Percentiles rank a stretch among this genome's conserved stretches.
phyloP scores from a whole-genome alignment of 1,139 yeast genomes.

The Keqinozyma sinolaborantium region DNA sequence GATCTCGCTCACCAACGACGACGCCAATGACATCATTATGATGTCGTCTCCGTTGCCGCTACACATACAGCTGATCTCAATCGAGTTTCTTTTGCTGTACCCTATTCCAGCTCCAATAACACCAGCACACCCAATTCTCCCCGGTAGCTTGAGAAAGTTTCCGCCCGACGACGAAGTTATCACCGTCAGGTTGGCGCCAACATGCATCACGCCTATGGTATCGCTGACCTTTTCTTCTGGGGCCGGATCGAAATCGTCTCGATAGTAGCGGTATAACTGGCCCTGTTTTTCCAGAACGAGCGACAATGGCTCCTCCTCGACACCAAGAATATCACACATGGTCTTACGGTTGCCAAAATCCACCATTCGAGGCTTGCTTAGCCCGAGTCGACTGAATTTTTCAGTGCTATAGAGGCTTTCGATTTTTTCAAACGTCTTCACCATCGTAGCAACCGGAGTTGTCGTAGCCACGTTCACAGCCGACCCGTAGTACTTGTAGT shows the following conservation, averaged over 20 bases:
- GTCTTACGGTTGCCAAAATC: constrained; percentile 6
- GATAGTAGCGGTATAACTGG: constrained; percentile 11
- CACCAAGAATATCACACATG: constrained; percentile 6
- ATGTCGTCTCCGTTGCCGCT: constrained; percentile 60
- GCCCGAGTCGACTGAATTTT: constrained; percentile 14
- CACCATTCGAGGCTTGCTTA: constrained; percentile 24
- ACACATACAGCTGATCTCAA: constrained; percentile 38
- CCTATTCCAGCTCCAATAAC: constrained; percentile 44
- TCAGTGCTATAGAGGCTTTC: constrained; percentile 9
- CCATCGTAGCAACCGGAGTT: constrained; percentile 21
- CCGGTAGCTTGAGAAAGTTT: constrained; percentile 44
- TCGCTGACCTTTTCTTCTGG: constrained; percentile 18
- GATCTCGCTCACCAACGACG: constrained; percentile 10
- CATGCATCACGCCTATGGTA: constrained; percentile 30
- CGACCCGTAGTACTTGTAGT: constrained; percentile 14
- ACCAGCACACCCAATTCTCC: constrained; percentile 55
- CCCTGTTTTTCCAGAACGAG: constrained; percentile 5
- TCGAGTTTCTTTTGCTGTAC: constrained; percentile 9
- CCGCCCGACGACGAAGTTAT: constrained; percentile 52
- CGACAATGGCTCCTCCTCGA: constrained; percentile 1
- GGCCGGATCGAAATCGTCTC: constrained; percentile 7
- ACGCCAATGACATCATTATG: constrained; percentile 37
- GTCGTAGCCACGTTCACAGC: constrained; percentile 20
- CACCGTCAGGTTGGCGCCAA: constrained; percentile 12
- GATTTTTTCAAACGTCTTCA: constrained; percentile 15